These are phyloP conservation scores for Epichloe sibirici DNA, from an alignment of 2,329 filamentous ascomycete genomes.

Conservation along the genomic window DNA sequence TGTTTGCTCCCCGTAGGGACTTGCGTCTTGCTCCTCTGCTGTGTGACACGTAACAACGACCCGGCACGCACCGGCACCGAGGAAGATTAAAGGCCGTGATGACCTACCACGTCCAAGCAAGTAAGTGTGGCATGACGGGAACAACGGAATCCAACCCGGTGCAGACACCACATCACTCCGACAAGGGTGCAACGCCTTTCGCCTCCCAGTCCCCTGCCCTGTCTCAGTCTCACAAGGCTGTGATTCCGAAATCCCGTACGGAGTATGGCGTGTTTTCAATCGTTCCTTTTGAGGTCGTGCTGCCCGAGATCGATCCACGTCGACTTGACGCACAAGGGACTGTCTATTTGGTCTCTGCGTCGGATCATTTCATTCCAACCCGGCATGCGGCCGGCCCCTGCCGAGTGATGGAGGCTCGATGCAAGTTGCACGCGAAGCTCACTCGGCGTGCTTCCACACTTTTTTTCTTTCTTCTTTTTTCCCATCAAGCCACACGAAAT, in stretches of 20 bases:
- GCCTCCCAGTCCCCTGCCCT: not conserved
- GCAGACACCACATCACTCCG: not conserved
- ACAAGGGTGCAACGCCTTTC: not conserved
- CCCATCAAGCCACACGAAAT: not conserved
- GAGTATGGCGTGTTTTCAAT: not conserved
- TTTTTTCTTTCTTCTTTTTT: not conserved
- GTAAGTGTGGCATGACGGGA: not conserved
- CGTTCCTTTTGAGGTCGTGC: not conserved
- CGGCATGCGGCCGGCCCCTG: too few relatives aligned
- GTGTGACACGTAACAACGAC: not conserved
- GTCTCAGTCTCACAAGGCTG: not conserved
- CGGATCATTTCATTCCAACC: too few relatives aligned
- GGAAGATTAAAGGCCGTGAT: not conserved
- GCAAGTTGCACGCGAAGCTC: not conserved
- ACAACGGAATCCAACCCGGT: not conserved
- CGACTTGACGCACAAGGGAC: not conserved
- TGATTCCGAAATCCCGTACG: not conserved
- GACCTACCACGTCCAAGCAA: not conserved
- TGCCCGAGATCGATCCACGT: not conserved
- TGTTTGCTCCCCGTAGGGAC: too few relatives aligned
- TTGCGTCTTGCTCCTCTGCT: too few relatives aligned
- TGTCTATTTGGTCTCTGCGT: not conserved
- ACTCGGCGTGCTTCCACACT: not conserved
- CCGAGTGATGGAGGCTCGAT: not conserved
- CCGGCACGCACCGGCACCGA: too few relatives aligned